A percentile compares a stretch with the other conserved stretches of the same genome.
phyloP scores from a whole-genome alignment of 192 early-diverging fungal genomes.

The Entophlyctis luteolus region DNA sequence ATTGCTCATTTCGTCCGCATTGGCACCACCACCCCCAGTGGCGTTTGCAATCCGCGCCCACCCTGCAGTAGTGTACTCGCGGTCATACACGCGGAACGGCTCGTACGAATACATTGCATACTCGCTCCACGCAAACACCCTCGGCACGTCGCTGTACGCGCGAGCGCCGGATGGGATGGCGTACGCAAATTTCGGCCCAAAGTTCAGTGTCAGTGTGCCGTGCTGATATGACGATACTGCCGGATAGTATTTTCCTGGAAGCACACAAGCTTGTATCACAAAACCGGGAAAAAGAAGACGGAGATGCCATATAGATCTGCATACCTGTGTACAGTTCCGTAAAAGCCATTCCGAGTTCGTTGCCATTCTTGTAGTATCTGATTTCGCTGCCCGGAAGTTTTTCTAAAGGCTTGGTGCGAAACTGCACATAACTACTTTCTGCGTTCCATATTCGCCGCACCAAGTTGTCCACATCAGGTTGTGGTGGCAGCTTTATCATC shows the following conservation, averaged over 20 bases:
- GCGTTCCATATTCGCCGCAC: slow-evolving; percentile 34
- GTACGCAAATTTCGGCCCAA: slow-evolving; percentile 65
- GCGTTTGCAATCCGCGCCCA: too few relatives aligned
- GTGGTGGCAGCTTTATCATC: slow-evolving; percentile 28
- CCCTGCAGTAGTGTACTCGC: not conserved
- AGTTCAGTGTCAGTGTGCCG: slow-evolving; percentile 60
- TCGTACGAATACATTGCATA: slow-evolving; percentile 10
- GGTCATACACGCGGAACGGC: slow-evolving; percentile 4
- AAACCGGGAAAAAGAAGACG: slow-evolving; percentile 2
- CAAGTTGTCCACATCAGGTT: slow-evolving; percentile 25
- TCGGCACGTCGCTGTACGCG: slow-evolving; percentile 31
- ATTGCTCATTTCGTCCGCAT: not conserved
- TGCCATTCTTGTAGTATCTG: slow-evolving; percentile 64
- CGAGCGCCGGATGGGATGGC: slow-evolving; percentile 46
- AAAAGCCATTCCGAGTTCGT: slow-evolving; percentile 62
- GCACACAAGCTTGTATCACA: not conserved
- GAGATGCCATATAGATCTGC: too few relatives aligned
- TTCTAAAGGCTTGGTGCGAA: slow-evolving; percentile 27
- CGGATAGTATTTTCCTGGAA: slow-evolving; percentile 69
- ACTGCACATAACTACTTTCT: slow-evolving; percentile 28
- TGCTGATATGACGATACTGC: slow-evolving; percentile 67
- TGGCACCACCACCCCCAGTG: too few relatives aligned
- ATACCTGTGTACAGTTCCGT: slow-evolving; percentile 56
- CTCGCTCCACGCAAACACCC: slow-evolving; percentile 15
- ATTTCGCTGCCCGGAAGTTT: slow-evolving; percentile 54